Evolutionary conservation across 345 rosid genomes (phyloP), one percentile per base, ranked within the genome.

Genomic region (Eucalyptus viminalis): DNA sequence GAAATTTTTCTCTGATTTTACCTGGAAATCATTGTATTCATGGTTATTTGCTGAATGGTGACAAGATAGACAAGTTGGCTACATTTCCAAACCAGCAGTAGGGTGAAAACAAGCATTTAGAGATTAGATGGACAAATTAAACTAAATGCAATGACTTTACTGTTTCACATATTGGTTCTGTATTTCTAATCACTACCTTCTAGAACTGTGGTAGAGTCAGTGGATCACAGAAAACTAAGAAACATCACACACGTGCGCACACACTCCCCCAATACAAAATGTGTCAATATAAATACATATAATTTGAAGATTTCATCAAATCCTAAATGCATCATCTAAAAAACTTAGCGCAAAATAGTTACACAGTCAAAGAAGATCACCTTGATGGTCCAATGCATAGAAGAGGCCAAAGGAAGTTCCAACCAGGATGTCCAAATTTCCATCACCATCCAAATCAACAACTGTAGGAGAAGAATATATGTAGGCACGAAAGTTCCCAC

Each of bases 391-490:
- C 92, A 98, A 89, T 90, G 96, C 98, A 92, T 98, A 98, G 91
- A 98, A 97, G 92, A 97, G 92, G 90, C 99, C 99, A 93, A 92
- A 97, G 49, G 99, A 98, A 89, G 99, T 98, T 89, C 99, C 99
- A 43, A 97, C 97, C 90, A 97, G 98, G 89, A 98, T 96, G 92
- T 98, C 99, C 96, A 98, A 91, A 90, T 97, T 93, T 76, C 99
- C 99, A 94, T 98, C 99, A 45, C 99, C 99, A 93, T 98, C 99
- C 97, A 98, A 96, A 94, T 98, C 99, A 95, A 94, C 96, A 88
- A 96, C 99, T 43, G 97, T 95, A 54, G 99, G 99, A 87, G 99
- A 96, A 89, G 99, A 98, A 91, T 96, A 96, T 91, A 98, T 94
- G 92, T 95, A 96, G 53, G 99, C 98, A 51, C 97, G 97, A 90